Evolutionary conservation across 768 basidiomycete genomes (phyloP).

Genomic region (Termitomyces sp.): DNA sequence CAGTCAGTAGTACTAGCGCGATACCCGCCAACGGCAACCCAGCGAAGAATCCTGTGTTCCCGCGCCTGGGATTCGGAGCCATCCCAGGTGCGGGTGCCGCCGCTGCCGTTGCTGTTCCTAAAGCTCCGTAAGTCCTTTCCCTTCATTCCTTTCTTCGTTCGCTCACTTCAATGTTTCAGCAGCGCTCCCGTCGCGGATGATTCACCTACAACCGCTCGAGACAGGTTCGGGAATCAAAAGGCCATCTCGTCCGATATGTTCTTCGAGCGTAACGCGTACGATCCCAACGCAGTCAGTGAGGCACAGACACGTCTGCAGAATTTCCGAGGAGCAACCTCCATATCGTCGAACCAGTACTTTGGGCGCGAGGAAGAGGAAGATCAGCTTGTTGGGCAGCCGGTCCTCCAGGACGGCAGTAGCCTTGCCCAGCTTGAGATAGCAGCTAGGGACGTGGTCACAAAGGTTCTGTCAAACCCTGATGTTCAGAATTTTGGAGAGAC

Average conservation of each 20-base stretch:
- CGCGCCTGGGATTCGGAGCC: constrained; percentile 82
- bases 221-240: constrained; percentile 91
- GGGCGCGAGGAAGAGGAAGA: constrained; percentile 87
- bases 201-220: constrained; percentile 75
- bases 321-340: constrained; percentile 90
- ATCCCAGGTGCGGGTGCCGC: constrained; percentile 62
- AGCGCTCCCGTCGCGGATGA: constrained; percentile 43
- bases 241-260: constrained; percentile 98
- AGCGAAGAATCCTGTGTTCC: constrained; percentile 46
- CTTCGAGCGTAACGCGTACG: constrained; percentile 88
- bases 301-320: constrained; percentile 77
- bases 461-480: constrained; percentile 80
- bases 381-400: constrained; percentile 29
- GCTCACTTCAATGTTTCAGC: not conserved
- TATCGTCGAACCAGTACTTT: constrained; percentile 96
- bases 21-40: constrained; percentile 12
- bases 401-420: constrained; percentile 45
- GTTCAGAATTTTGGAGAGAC: constrained; percentile 83
- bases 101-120: constrained; percentile 37
- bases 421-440: constrained; percentile 55
- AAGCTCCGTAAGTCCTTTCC: constrained; percentile 7
- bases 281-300: constrained; percentile 65
- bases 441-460: constrained; percentile 72
- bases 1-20: constrained; percentile 16
- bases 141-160: not conserved